Conservation (phyloP, 176 grass and related monocot genomes). For the Musa itinerans region DNA sequence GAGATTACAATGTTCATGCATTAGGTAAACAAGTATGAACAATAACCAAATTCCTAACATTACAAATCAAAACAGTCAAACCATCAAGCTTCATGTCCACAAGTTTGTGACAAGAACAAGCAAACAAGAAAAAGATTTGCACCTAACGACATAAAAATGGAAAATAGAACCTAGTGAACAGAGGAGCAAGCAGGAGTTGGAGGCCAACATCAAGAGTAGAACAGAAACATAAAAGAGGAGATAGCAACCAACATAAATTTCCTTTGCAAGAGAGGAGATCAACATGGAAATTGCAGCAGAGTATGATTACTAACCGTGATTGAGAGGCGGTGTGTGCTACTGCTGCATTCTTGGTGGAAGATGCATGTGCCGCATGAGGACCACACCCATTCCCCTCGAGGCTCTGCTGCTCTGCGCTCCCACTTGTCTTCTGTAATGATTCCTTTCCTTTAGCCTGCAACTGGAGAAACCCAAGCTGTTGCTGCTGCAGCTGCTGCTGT, state of each 20-base stretch:
- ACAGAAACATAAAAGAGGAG: background rate
- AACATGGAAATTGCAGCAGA: background rate
- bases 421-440: background rate
- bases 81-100: no score
- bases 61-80: no score
- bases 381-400: slow-evolving; percentile 8
- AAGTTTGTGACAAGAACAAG: no score
- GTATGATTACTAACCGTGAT: background rate
- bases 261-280: background rate
- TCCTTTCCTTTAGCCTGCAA: slow-evolving; percentile 13
- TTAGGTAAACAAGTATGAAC: no score
- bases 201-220: background rate
- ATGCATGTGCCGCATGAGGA: background rate
- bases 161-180: no score
- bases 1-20: no score
- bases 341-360: background rate
- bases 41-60: no score
- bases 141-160: no score
- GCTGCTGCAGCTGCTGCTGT: background rate
- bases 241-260: background rate
- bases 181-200: no score
- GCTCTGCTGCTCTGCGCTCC: slow-evolving; percentile 1
- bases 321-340: background rate
- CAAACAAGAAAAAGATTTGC: no score
- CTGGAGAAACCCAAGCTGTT: slow-evolving; percentile 1